Conservation (phyloP, 495 filamentous ascomycete species). For the Talaromyces nanjingensis region DNA sequence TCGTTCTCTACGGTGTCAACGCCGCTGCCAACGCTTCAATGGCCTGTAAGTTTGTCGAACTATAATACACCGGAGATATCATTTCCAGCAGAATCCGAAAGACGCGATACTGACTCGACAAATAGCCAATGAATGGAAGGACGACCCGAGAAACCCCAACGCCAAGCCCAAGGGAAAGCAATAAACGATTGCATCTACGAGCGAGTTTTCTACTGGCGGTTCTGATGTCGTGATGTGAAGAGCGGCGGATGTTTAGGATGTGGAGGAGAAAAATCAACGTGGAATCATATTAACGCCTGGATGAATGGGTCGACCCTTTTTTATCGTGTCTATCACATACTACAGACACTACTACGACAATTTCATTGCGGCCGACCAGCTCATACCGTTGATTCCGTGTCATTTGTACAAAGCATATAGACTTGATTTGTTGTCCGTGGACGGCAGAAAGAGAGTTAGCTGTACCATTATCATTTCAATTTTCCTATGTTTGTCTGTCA, state of each 20-base stretch:
- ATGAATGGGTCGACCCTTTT: not conserved
- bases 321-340: too few relatives aligned
- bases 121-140: slow-evolving; percentile 84
- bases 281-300: not conserved
- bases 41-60: slow-evolving; percentile 52
- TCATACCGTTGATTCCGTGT: not conserved
- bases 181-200: slow-evolving; percentile 19
- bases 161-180: slow-evolving; percentile 45
- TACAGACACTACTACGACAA: not conserved
- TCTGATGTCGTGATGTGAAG: not conserved
- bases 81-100: not conserved
- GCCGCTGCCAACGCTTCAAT: slow-evolving; percentile 61
- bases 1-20: slow-evolving; percentile 87
- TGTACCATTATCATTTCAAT: slow-evolving; percentile 10
- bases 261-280: not conserved
- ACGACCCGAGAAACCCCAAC: slow-evolving; percentile 87
- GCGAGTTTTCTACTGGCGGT: not conserved
- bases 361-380: not conserved
- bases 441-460: slow-evolving; percentile 10
- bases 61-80: not conserved
- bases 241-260: not conserved
- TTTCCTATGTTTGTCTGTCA: not conserved
- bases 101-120: slow-evolving; percentile 8
- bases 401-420: slow-evolving; percentile 14
- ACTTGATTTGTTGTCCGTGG: slow-evolving; percentile 3